Conservation (phyloP, 495 filamentous ascomycete genomes). For the Ascodesmis nigricans region DNA sequence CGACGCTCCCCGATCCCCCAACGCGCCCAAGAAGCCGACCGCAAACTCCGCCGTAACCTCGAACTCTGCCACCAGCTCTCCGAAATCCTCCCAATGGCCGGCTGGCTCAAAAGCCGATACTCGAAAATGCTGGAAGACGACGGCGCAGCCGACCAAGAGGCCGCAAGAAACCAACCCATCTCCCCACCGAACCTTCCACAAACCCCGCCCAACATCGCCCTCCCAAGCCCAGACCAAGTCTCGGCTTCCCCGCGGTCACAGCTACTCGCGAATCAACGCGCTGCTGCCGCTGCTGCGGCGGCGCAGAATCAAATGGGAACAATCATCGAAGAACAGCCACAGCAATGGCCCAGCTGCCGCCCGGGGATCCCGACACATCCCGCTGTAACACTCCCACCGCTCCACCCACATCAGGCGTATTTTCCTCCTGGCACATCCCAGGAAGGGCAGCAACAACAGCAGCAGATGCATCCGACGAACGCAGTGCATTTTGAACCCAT, state of each 20-base stretch:
- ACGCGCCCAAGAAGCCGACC: constrained; percentile 4
- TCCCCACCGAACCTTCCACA: too few species aligned
- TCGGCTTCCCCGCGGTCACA: too few species aligned
- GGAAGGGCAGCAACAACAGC: constrained; percentile 30
- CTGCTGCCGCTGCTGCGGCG: too few species aligned
- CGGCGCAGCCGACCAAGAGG: constrained; percentile 19
- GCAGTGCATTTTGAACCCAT: constrained; percentile 6
- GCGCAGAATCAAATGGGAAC: too few species aligned
- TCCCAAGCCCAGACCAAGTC: too few species aligned
- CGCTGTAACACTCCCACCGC: constrained; percentile 15
- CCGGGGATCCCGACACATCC: too few species aligned
- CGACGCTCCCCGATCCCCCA: constrained; percentile 1
- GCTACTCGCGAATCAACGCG: too few species aligned
- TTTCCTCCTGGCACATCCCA: constrained; percentile 30
- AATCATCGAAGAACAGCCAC: too few species aligned
- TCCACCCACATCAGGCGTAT: constrained; percentile 21
- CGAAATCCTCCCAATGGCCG: constrained; percentile 7
- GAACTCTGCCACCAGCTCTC: constrained; percentile 3
- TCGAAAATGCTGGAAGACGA: constrained; percentile 19
- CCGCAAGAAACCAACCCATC: neutral
- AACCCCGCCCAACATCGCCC: too few species aligned
- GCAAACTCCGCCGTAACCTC: constrained; percentile 5
- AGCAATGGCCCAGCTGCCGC: too few species aligned
- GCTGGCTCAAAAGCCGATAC: constrained; percentile 24
- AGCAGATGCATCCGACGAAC: constrained; percentile 27